Percentiles rank a stretch among this genome's conserved stretches.
phyloP scores from a whole-genome alignment of 495 filamentous ascomycete genomes.

The Penicillium lagena region DNA sequence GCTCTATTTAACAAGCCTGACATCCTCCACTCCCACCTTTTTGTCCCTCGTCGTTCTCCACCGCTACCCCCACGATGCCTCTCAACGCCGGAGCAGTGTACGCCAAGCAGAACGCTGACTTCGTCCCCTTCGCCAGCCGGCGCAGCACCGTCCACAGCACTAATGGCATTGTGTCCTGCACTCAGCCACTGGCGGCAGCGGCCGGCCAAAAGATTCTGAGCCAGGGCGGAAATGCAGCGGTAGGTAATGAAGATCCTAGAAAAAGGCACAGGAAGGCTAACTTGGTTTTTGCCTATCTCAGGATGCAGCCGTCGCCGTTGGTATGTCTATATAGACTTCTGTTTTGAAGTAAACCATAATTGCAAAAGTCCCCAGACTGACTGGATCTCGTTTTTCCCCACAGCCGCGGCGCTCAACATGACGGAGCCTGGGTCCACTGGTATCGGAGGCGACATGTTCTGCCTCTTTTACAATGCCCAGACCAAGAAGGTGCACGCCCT shows the following conservation, averaged over 20 bases:
- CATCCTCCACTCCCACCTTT: too few species aligned
- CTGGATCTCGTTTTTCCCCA: not conserved
- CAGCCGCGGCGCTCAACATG: constrained; percentile 81
- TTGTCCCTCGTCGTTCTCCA: too few species aligned
- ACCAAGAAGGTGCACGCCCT: constrained; percentile 75
- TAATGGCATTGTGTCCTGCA: constrained; percentile 86
- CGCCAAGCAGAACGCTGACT: constrained; percentile 52
- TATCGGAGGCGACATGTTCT: constrained; percentile 99
- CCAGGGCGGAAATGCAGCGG: constrained; percentile 88
- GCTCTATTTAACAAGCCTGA: too few species aligned
- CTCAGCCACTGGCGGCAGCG: constrained; percentile 84
- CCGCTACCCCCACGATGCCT: constrained; percentile 34
- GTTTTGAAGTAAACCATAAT: not conserved
- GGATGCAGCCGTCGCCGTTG: constrained; percentile 92
- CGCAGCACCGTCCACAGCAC: constrained; percentile 90
- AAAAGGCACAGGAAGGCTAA: not conserved
- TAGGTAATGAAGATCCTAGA: constrained; percentile 32
- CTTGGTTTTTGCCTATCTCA: constrained; percentile 18
- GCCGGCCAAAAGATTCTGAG: constrained; percentile 79
- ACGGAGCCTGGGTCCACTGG: constrained; percentile 91
- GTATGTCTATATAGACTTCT: constrained; percentile 18
- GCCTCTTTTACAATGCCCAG: constrained; percentile 82
- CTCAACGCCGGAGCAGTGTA: constrained; percentile 57
- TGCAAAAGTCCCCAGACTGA: not conserved
- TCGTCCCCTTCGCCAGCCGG: constrained; percentile 68